Percentiles rank a stretch among this genome's conserved stretches.
Evolutionary conservation across 129 eudicot genomes (phyloP).

Genomic region (Heracleum sosnowskyi): DNA sequence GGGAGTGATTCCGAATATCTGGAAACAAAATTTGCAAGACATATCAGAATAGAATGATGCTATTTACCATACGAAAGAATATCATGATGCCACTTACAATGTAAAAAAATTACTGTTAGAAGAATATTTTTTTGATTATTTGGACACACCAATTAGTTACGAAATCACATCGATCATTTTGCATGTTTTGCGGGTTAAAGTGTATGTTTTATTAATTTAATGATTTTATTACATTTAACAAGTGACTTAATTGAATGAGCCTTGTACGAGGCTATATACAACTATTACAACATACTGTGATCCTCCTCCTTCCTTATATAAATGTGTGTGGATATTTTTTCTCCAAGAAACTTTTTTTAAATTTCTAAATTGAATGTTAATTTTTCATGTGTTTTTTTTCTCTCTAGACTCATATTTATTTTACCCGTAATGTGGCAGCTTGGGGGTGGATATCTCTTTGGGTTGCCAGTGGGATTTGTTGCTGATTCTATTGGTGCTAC

Average conservation of each 20-base stretch:
- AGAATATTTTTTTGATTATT: not conserved
- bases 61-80: not conserved
- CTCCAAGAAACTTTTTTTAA: too few species aligned
- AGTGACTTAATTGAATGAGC: not conserved
- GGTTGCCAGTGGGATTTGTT: slow-evolving; percentile 80
- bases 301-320: not conserved
- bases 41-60: not conserved
- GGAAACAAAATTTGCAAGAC: not conserved
- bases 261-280: not conserved
- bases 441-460: slow-evolving; percentile 97
- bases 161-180: not conserved
- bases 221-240: not conserved
- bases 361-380: not conserved
- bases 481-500: slow-evolving; percentile 96
- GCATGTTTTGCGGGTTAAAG: not conserved
- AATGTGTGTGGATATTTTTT: too few species aligned
- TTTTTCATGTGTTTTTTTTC: not conserved
- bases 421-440: slow-evolving; percentile 41
- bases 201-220: not conserved
- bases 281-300: not conserved
- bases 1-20: not conserved
- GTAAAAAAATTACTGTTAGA: not conserved
- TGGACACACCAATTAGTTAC: not conserved
- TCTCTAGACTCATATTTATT: not conserved
- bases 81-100: not conserved